These are phyloP conservation scores for Pochonia chlamydosporia DNA, from an alignment of 2,329 filamentous ascomycete genomes.

Conservation along the genomic window DNA sequence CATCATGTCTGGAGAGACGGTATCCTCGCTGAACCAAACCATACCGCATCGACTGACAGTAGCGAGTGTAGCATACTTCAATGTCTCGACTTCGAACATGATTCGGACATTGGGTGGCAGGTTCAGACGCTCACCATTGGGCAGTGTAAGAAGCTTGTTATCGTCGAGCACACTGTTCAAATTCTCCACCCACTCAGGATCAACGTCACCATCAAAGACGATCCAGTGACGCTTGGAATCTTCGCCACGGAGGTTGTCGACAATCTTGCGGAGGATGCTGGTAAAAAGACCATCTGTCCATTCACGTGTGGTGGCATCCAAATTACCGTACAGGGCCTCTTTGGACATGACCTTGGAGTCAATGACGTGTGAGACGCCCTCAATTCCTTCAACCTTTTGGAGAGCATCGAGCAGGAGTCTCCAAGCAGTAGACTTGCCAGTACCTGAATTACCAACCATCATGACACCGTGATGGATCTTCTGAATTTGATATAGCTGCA, in stretches of 20 bases:
- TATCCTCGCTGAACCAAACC: slow-evolving; percentile 99
- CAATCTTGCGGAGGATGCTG: slow-evolving; percentile 94
- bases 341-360: slow-evolving; percentile 99
- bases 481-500: slow-evolving; percentile 97
- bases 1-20: slow-evolving; percentile 89
- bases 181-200: slow-evolving; percentile 99
- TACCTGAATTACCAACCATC: slow-evolving; percentile 99
- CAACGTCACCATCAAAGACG: slow-evolving; percentile 97
- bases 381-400: slow-evolving; percentile 82
- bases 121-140: slow-evolving; percentile 96
- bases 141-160: slow-evolving; percentile 94
- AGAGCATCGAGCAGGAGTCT: slow-evolving; percentile 85
- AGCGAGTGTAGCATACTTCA: slow-evolving; percentile 94
- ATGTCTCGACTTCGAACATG: slow-evolving; percentile 98
- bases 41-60: slow-evolving; percentile 99
- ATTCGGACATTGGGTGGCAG: slow-evolving; percentile 92
- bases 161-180: slow-evolving; percentile 99
- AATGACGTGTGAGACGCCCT: slow-evolving; percentile 95
- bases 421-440: slow-evolving; percentile 95
- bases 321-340: slow-evolving; percentile 89
- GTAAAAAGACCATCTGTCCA: slow-evolving; percentile 99
- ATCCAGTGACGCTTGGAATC: slow-evolving; percentile 98
- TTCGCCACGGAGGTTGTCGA: slow-evolving; percentile 96
- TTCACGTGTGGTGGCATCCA: slow-evolving; percentile 94
- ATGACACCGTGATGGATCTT: slow-evolving; percentile 98